Evolutionary conservation across 177 flowering plant species (phyloP), one percentile per base, ranked within the genome.

Genomic region (Telopea speciosissima): DNA sequence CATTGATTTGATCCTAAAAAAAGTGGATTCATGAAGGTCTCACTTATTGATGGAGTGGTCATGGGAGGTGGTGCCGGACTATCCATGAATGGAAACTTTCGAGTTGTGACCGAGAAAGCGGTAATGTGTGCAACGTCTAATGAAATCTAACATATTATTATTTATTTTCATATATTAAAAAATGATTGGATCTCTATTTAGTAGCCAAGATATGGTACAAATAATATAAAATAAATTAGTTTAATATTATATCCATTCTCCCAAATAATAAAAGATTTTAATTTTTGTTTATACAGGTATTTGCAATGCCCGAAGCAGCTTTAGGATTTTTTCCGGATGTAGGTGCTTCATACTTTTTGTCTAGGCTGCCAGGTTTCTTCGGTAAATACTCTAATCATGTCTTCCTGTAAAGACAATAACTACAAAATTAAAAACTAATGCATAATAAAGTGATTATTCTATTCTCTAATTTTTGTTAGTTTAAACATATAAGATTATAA

Each of bases 61-160:
- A 79, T 82, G 85, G 85, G 83, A 25, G 79, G 84, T 67, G 84
- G 84, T 5, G 82, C 75, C 62, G 81, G 84, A 64, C 23, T 71
- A 40, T 75, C 78, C 12, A 76, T 80, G 75, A 56, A 78, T 72
- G 76, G 73, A n/a, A 69, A 17, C 17, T 79, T 81, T 67, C 69
- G 80, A 12, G 70, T 82, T 42, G 78, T 74, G 59, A 82, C 81
- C 3, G 78, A 80, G 61, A 80, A 80, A 4, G 36, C 83, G 5
- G 85, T 82, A 36, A 36, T 36, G 7, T 36, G 8, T 36, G 5
- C 7, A 36, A 4, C 33, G 2, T 31, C 5, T 31, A 2, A 31
- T 31, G 5, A 2, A 31, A 31, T 5, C 5, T 31, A 5, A 31
- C 33, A 31, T 31, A 31, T 31, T 31, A 31, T 31, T 31, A 31